Evolutionary conservation across 257 asterid species (phyloP), one percentile per base, ranked within the genome.

Genomic region (Marsdenia floribunda): DNA sequence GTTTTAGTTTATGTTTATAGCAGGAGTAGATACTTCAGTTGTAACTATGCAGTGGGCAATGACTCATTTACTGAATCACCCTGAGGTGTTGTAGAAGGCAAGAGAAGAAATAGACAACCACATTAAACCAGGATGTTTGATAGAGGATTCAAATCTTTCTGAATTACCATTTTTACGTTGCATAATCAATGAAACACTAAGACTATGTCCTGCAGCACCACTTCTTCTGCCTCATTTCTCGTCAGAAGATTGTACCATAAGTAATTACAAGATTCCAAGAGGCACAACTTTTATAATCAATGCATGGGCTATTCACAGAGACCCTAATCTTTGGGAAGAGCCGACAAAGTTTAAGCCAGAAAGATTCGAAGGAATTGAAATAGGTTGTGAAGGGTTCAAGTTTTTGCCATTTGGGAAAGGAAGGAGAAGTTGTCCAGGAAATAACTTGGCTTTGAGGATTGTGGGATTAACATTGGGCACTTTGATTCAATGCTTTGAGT

Each of bases 401-500:
- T 65, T 77, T 52, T 54, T 87, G 64, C 85, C 93, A 0, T 92
- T 92, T 75, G 96, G 97, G 3, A 76, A 71, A 3, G 97, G 97
- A 1, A 80, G 96, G 78, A 84, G 97, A 70, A 80, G 90, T 1
- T 90, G 97, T 29, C 97, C 97, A 0, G 96, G 97, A 0, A 93
- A 87, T 82, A 87, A 76, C 73, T 74, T 90, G 82, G 96, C 92
- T 0, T 35, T 75, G 72, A 85, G 77, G 1, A 74, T 87, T 6
- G 76, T 90, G 14, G 92, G 89, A 3, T 72, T 90, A 79, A 85
- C 83, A 11, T 65, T 90, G 63, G 92, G 88, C 12, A 61, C 91
- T 53, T 66, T 92, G 73, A 71, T 89, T 70, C 96, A 92, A 78
- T 86, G 93, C 85, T 89, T 92, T 60, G 90, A 92, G 2, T 92